phyloP scores from a whole-genome alignment of 75 land plant genomes.

The Isoetes taiwanensis region DNA sequence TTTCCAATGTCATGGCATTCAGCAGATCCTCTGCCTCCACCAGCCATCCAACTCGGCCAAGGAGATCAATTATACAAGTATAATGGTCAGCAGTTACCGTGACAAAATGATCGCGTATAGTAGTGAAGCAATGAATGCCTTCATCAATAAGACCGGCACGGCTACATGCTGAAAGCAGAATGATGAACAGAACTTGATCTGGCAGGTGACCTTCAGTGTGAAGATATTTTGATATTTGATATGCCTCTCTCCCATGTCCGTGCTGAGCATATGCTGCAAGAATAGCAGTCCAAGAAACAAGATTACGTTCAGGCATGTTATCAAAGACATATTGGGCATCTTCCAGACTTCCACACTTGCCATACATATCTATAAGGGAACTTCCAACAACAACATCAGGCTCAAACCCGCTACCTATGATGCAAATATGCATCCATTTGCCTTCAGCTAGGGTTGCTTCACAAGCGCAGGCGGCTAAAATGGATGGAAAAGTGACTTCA shows the following conservation, averaged over 20 bases:
- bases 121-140: slow-evolving; percentile 9
- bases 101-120: slow-evolving; percentile 1
- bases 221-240: slow-evolving; percentile 5
- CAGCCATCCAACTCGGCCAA: slow-evolving; percentile 11
- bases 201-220: neutral
- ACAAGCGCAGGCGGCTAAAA: slow-evolving; percentile 46
- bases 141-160: slow-evolving; percentile 12
- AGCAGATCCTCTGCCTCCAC: slow-evolving; percentile 10
- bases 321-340: too few relatives aligned
- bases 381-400: too few relatives aligned
- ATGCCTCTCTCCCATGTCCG: slow-evolving; percentile 3
- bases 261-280: too few relatives aligned
- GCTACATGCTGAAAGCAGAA: slow-evolving; percentile 11
- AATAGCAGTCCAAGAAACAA: too few relatives aligned
- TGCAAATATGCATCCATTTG: too few relatives aligned
- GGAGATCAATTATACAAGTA: slow-evolving; percentile 13
- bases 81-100: slow-evolving; percentile 9
- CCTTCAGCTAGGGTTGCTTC: too few relatives aligned
- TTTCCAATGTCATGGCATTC: slow-evolving; percentile 6
- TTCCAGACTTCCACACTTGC: too few relatives aligned
- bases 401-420: too few relatives aligned
- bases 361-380: too few relatives aligned
- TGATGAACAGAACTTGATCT: slow-evolving; percentile 9
- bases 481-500: slow-evolving; percentile 50
- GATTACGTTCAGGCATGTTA: too few relatives aligned